Percentiles rank a stretch among this genome's conserved stretches.
Evolutionary conservation across 495 filamentous ascomycete species (phyloP).

Genomic region (Aspergillus sparsus): DNA sequence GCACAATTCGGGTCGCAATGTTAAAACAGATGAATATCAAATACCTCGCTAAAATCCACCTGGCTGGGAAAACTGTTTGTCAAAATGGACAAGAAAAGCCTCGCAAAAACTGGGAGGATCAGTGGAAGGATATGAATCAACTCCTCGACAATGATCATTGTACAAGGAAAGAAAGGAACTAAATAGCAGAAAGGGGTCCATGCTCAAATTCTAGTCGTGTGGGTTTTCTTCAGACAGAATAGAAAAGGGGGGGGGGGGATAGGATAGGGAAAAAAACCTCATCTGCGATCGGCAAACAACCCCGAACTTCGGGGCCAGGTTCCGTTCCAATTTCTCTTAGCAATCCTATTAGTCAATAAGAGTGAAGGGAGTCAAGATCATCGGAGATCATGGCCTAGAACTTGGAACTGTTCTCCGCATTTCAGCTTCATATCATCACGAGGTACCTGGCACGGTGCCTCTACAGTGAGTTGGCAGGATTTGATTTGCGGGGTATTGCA

Average conservation of each 20-base stretch:
- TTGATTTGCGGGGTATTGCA: constrained; percentile 11
- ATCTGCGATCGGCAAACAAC: background rate
- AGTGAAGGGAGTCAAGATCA: background rate
- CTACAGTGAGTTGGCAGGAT: constrained; percentile 8
- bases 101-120: no score
- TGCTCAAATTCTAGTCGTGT: background rate
- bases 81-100: no score
- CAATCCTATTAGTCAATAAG: background rate
- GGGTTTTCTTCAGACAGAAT: background rate
- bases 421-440: constrained; percentile 3
- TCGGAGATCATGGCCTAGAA: background rate
- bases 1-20: no score
- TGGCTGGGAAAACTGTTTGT: no score
- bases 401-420: constrained; percentile 7
- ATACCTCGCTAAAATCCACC: no score
- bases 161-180: background rate
- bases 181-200: background rate
- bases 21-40: no score
- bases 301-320: background rate
- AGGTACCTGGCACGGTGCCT: constrained; percentile 10
- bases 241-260: no score
- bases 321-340: no score
- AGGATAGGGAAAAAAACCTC: background rate
- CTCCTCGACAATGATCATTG: no score
- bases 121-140: no score